A percentile compares a stretch with the other conserved stretches of the same genome.
These are phyloP conservation scores for Dioszegia crocea DNA, from an alignment of 768 basidiomycete genomes.

Conservation along the genomic window DNA sequence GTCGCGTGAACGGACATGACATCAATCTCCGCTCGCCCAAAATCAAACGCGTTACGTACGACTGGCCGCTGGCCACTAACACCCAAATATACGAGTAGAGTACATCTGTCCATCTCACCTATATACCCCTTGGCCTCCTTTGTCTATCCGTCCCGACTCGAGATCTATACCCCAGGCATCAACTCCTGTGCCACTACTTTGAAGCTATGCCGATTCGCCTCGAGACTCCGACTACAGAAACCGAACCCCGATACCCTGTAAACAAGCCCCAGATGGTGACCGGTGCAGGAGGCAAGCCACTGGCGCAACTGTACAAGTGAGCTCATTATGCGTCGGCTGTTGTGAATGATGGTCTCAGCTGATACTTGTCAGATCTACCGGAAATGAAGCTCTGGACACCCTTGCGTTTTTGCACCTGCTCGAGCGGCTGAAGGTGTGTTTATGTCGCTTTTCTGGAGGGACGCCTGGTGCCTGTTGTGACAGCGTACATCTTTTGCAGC, in stretches of 20 bases:
- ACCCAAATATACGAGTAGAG: too few relatives aligned
- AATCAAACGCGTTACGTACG: conserved; percentile 3
- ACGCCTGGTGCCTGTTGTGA: too few relatives aligned
- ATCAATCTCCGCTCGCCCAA: not conserved
- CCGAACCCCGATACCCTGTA: not conserved
- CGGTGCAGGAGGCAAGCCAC: conserved; percentile 46
- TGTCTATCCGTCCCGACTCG: too few relatives aligned
- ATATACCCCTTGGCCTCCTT: too few relatives aligned
- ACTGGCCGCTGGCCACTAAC: too few relatives aligned
- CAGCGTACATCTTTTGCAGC: not conserved
- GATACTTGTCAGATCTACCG: conserved; percentile 46
- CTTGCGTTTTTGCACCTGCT: conserved; percentile 87
- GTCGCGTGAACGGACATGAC: too few relatives aligned
- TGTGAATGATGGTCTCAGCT: too few relatives aligned
- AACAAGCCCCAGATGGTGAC: conserved; percentile 2
- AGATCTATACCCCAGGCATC: too few relatives aligned
- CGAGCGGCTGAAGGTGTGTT: conserved; percentile 76
- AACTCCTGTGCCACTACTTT: too few relatives aligned
- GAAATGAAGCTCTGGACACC: conserved; percentile 61
- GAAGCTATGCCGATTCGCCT: not conserved
- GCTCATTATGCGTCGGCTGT: conserved; percentile 7
- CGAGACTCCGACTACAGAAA: not conserved
- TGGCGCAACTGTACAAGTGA: conserved; percentile 46
- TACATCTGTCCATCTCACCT: too few relatives aligned
- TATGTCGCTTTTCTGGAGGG: not conserved